Evolutionary conservation across 208 protist species (phyloP).

Genomic region (Jaenimonas drosophilae): DNA sequence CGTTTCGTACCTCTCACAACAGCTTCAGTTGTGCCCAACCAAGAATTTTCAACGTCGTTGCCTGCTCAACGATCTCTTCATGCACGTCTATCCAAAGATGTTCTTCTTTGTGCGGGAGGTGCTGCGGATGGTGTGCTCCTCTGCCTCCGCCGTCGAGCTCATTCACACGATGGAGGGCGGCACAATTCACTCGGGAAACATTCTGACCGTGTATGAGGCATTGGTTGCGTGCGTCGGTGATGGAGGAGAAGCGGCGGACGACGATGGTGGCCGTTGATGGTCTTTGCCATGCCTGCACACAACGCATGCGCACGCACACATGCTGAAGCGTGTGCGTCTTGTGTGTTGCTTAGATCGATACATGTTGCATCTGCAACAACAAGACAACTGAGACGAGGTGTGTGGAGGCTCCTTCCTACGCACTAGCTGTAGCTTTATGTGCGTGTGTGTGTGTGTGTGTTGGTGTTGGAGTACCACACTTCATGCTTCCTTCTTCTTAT

Average conservation of each 20-base stretch:
- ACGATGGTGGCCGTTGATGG: too few species aligned
- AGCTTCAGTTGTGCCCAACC: conserved; percentile 45
- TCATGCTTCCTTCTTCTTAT: not conserved
- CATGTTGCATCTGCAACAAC: too few species aligned
- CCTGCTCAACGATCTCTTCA: conserved; percentile 56
- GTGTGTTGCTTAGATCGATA: not conserved
- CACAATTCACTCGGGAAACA: too few species aligned
- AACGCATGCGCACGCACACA: not conserved
- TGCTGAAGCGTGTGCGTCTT: not conserved
- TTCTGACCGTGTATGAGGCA: too few species aligned
- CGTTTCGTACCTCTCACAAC: conserved; percentile 20
- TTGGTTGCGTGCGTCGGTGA: too few species aligned
- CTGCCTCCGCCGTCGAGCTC: not conserved
- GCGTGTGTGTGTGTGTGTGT: not conserved
- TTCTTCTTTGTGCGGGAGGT: conserved; percentile 52
- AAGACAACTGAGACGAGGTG: too few species aligned
- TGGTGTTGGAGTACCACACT: not conserved
- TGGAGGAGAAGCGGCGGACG: too few species aligned
- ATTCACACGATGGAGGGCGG: too few species aligned
- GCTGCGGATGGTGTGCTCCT: conserved; percentile 13
- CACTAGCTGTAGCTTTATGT: too few species aligned
- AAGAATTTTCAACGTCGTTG: conserved; percentile 25
- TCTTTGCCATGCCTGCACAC: too few species aligned
- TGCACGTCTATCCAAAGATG: conserved; percentile 61
- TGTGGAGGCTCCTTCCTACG: too few species aligned